Percentiles rank a stretch among this genome's conserved stretches.
phyloP scores from a whole-genome alignment of 108 stramenopile species.

The Chaetoceros tenuissimus region DNA sequence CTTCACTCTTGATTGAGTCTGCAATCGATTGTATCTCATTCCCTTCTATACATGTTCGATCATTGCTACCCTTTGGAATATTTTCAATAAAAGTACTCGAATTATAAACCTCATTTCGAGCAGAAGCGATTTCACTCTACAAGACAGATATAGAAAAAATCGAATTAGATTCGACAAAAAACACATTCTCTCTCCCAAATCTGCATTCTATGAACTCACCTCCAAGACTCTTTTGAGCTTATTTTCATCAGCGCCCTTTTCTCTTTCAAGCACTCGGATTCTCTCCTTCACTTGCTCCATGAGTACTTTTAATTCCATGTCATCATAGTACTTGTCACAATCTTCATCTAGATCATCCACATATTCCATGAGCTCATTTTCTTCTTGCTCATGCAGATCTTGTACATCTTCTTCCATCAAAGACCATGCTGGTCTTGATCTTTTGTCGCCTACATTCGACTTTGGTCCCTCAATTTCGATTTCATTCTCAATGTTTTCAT shows the following conservation, averaged over 20 bases:
- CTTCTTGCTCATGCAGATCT: slow-evolving; percentile 32
- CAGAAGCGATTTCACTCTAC: slow-evolving; percentile 31
- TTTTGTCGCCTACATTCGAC: slow-evolving; percentile 9
- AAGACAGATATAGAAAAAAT: neutral
- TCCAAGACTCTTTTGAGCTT: slow-evolving; percentile 19
- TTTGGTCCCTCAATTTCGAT: neutral
- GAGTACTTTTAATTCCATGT: slow-evolving; percentile 53
- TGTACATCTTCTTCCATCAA: slow-evolving; percentile 50
- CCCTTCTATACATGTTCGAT: slow-evolving; percentile 10
- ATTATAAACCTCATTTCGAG: slow-evolving; percentile 16
- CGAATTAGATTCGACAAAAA: neutral
- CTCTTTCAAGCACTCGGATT: slow-evolving; percentile 28
- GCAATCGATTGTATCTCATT: slow-evolving; percentile 34
- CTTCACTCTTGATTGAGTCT: slow-evolving; percentile 18
- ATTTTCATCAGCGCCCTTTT: slow-evolving; percentile 34
- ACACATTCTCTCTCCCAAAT: neutral
- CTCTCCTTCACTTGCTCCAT: slow-evolving; percentile 34
- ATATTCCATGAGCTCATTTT: slow-evolving; percentile 67
- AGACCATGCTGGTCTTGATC: slow-evolving; percentile 61
- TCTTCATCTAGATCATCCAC: slow-evolving; percentile 61
- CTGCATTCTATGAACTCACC: slow-evolving; percentile 10
- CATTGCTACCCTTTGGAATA: slow-evolving; percentile 10
- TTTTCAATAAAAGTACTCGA: slow-evolving; percentile 12
- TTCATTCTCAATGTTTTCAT: neutral
- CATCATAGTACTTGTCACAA: slow-evolving; percentile 71